Evolutionary conservation across 805 yeast species (phyloP), one percentile per base, ranked within the genome.

Genomic region (Wickerhamomyces pijperi): DNA sequence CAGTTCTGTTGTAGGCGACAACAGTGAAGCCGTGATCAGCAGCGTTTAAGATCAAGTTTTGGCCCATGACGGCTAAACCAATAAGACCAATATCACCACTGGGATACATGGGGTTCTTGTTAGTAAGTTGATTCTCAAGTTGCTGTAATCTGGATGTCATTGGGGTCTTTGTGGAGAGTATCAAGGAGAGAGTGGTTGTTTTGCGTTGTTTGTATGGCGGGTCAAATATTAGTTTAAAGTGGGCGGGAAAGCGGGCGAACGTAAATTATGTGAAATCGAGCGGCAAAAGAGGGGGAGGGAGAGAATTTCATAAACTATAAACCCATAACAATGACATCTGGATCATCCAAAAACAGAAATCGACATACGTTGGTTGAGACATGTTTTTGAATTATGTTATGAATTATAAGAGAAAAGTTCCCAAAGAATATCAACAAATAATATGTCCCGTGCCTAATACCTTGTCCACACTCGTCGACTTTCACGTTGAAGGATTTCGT

Each of bases 11-110:
- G 82, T 76, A 92, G 46, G 97, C 97, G 59, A 86, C 95, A 56
- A 92, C 97, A 50, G 95, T 86, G 75, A 76, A 90, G 43, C 97
- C 97, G 72, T 90, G 94, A 75, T 90, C 98, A 54, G 98, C 98
- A 59, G 94, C 94, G 68, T 90, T 90, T 53, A 90, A 76, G 64
- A 90, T 86, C 76, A 90, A 73, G 78, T 90, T 90, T 75, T 84
- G 95, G 68, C 98, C 98, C 98, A 90, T 90, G 54, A 90, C 98
- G 82, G 98, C 98, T 76, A 90, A 77, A 64, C 98, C 98, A 61
- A 92, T 88, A 65, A 90, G 84, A 68, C 97, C 98, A 66, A 90
- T 79, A 80, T 90, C 98, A 74, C 90, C 92, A 63, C 84, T 78
- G 42, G 53, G 47, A n/a, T n/a, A n/a, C n/a, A n/a, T n/a, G 2